Evolutionary conservation across 2,329 filamentous ascomycete genomes (phyloP).

Genomic region (Cladosporium velox): DNA sequence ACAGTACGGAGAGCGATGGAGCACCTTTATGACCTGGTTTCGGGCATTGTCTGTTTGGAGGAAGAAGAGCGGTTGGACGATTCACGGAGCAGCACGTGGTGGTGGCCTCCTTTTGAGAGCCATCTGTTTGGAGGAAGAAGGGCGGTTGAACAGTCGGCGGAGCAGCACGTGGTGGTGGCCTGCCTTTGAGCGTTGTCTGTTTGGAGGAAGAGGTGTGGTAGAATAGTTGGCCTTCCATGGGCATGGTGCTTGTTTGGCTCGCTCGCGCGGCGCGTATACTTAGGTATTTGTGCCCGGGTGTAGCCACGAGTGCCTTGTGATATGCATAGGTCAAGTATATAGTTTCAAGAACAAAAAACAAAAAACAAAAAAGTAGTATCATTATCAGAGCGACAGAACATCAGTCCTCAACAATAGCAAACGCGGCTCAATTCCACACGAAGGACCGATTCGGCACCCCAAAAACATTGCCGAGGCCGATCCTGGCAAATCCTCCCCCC

Average conservation of each 20-base stretch:
- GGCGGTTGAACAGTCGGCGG: no score
- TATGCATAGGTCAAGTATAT: neutral
- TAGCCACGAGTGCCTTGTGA: neutral
- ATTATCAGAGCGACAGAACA: no score
- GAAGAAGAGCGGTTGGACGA: neutral
- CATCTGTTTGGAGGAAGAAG: no score
- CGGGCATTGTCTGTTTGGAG: neutral
- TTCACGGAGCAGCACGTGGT: no score
- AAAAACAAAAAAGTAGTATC: no score
- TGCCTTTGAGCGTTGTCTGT: neutral
- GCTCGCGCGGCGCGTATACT: neutral
- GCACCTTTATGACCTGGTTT: neutral
- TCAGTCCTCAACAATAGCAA: no score
- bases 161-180: no score
- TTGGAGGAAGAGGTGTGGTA: neutral
- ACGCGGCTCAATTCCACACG: neutral
- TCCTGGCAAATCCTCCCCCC: constrained; percentile 5
- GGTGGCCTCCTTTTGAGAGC: no score
- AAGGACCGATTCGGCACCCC: constrained; percentile 7
- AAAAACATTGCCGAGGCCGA: constrained; percentile 1
- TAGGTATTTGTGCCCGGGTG: neutral
- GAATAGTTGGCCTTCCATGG: neutral
- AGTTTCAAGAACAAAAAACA: neutral
- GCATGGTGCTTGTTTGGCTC: neutral
- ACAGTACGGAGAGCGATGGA: neutral